These are phyloP conservation scores for Blastobotrys buckinghamii DNA, from an alignment of 1,139 yeast species.

Conservation along the genomic window DNA sequence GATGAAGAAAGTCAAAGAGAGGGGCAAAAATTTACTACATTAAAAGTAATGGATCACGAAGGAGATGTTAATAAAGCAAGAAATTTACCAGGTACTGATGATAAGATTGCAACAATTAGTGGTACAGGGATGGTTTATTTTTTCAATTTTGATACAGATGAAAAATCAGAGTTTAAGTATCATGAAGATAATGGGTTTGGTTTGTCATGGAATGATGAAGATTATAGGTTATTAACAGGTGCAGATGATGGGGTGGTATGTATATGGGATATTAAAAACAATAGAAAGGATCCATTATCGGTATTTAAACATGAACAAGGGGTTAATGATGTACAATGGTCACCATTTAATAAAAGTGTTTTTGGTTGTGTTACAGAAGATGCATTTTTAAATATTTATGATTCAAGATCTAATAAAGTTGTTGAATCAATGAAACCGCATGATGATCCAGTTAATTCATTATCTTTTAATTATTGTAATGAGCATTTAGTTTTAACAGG, in stretches of 20 bases:
- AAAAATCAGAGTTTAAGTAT: constrained; percentile 20
- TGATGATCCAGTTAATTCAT: constrained; percentile 50
- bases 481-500: constrained; percentile 62
- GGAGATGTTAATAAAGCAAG: constrained; percentile 68
- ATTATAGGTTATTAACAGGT: constrained; percentile 46
- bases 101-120: constrained; percentile 67
- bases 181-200: constrained; percentile 68
- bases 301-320: constrained; percentile 10
- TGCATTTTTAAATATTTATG: constrained; percentile 59
- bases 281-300: background rate
- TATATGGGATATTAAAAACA: constrained; percentile 48
- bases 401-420: constrained; percentile 41
- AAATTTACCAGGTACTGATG: constrained; percentile 67
- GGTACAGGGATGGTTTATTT: constrained; percentile 68
- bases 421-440: constrained; percentile 32
- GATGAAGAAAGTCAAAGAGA: background rate
- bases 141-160: constrained; percentile 43
- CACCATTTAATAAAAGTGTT: constrained; percentile 35
- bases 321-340: constrained; percentile 14
- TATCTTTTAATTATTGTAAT: constrained; percentile 57
- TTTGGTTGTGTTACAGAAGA: constrained; percentile 78
- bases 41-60: constrained; percentile 45
- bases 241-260: constrained; percentile 64
- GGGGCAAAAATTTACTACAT: constrained; percentile 42
- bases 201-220: constrained; percentile 53